Base-by-base conservation (phyloP, 495 filamentous ascomycete genomes). In the Talaromyces nanjingensis region DNA sequence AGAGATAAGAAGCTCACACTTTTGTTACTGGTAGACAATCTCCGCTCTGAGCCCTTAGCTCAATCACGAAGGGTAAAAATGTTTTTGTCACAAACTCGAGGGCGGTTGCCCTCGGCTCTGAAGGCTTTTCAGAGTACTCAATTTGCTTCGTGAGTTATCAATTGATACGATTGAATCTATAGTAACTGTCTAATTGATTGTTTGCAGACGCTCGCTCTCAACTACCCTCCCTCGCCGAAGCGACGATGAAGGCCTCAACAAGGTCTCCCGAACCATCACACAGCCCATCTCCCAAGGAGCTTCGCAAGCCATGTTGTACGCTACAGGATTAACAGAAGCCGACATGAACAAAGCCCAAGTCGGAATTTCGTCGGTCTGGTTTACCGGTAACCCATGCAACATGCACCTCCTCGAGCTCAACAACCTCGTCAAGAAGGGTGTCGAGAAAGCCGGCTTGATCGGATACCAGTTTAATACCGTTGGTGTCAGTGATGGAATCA, bases 251-350 rank as follows among this genome's bases (percentile, higher is more conserved):
- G 75, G 68, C 55, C 73, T 97, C 65, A 98, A 98, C 83, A 89
- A 87, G 75, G 83, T 90, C 74, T 96, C 93, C 60, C 79, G 84
- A 57, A 70, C 81, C 70, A 89, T 98, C 81, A 98, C 94, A 47
- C 92, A 97, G 75, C 96, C 92, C 67, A 97, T 93, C 76, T 91
- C 94, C 27, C 94, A 98, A 81, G 94, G 94, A 69, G 94, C 96
- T 52, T 97, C 93, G 34, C 94, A 98, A 81, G 96, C 96, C 64
- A 98, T 98, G 94, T 83, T 98, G 53, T 98, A 97, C 81, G 94
- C 90, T 67, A 96, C 93, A 9, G 94, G 94, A 62, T 74, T 98
- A 71, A 84, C 77, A 14, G 87, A 91, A 66, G 82, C 83, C 53
- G 94, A 97, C 74, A 89, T 98, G 86, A 85, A 84, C 77, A 97